A percentile compares a stretch with the other conserved stretches of the same genome.
These are phyloP conservation scores for Cardamine occulta DNA, from an alignment of 345 rosid genomes.

Conservation along the genomic window DNA sequence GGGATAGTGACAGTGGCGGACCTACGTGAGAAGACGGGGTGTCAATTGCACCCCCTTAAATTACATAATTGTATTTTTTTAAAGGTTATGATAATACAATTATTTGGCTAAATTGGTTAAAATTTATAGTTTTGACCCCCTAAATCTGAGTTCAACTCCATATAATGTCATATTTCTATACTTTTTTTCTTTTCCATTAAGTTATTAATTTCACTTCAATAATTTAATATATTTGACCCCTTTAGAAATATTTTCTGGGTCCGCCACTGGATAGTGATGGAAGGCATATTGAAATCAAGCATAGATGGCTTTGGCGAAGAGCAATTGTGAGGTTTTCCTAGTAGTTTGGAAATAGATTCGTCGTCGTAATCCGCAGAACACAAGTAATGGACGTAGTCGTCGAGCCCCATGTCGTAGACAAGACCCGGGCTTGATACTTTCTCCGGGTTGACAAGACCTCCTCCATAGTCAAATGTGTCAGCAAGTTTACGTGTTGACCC, in stretches of 20 bases:
- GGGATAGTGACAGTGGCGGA: constrained; percentile 66
- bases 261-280: constrained; percentile 59
- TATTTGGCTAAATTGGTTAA: no score
- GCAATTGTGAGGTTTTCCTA: constrained; percentile 36
- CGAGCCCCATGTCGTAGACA: constrained; percentile 55
- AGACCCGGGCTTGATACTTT: constrained; percentile 64
- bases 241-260: no score
- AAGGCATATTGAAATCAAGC: constrained; percentile 55
- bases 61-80: no score
- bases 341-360: constrained; percentile 47
- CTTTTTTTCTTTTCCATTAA: no score
- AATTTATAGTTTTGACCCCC: no score
- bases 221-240: no score
- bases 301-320: constrained; percentile 34
- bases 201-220: no score
- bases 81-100: no score
- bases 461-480: constrained; percentile 71
- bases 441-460: constrained; percentile 61
- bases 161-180: no score
- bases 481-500: constrained; percentile 58
- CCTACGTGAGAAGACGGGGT: no score
- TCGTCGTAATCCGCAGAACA: constrained; percentile 58
- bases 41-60: no score
- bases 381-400: constrained; percentile 61
- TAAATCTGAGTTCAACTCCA: no score